These are phyloP conservation scores for Irineochytrium annulatum DNA, from an alignment of 192 early-diverging fungal genomes.

Conservation along the genomic window DNA sequence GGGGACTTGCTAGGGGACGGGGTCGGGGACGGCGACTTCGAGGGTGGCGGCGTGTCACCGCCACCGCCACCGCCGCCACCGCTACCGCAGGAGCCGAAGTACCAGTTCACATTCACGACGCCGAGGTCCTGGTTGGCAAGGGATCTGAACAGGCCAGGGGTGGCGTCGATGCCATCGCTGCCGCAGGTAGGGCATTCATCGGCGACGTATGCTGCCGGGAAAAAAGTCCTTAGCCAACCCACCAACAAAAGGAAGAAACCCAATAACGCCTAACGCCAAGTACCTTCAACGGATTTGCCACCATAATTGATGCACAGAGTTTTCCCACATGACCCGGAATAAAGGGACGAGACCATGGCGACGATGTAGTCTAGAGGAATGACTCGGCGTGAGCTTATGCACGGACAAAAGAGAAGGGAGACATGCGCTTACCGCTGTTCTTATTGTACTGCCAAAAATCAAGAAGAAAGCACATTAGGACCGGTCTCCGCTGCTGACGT, in stretches of 20 bases:
- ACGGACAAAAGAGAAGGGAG: too few species aligned
- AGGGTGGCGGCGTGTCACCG: neutral
- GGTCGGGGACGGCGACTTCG: neutral
- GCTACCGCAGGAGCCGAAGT: neutral
- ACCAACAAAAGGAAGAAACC: too few species aligned
- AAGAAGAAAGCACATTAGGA: too few species aligned
- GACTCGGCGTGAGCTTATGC: too few species aligned
- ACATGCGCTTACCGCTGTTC: too few species aligned
- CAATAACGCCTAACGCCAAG: too few species aligned
- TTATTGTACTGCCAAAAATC: too few species aligned
- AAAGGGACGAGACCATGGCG: too few species aligned
- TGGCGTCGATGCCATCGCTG: neutral
- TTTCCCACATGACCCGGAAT: neutral
- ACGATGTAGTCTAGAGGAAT: too few species aligned
- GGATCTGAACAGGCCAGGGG: neutral
- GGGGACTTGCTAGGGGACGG: neutral
- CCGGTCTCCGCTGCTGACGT: too few species aligned
- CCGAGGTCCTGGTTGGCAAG: neutral
- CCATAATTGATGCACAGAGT: neutral
- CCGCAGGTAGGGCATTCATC: neutral
- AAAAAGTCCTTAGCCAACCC: too few species aligned
- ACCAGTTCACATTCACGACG: neutral
- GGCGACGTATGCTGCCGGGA: too few species aligned
- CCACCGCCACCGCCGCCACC: neutral
- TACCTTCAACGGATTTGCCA: neutral